phyloP scores from a whole-genome alignment of 495 filamentous ascomycete species.

The Bombardia bombarda region DNA sequence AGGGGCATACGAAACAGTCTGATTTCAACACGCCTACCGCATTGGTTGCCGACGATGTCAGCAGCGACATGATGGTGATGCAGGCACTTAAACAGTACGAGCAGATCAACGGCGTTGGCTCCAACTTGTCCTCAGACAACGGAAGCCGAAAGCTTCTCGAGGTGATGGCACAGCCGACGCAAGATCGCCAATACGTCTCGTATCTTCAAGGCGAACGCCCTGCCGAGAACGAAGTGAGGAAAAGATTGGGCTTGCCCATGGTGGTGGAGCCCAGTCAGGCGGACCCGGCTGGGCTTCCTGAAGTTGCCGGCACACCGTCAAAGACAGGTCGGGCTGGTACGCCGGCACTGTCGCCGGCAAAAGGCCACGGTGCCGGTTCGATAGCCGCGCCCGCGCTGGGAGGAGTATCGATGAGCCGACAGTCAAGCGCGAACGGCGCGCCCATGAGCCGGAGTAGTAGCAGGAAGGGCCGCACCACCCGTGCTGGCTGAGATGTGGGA shows the following conservation, averaged over 20 bases:
- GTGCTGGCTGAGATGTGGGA: slow-evolving; percentile 11
- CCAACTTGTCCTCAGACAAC: slow-evolving; percentile 33
- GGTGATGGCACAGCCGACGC: slow-evolving; percentile 29
- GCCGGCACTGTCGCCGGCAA: slow-evolving; percentile 18
- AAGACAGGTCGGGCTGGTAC: slow-evolving; percentile 21
- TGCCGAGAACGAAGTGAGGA: slow-evolving; percentile 33
- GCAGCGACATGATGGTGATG: slow-evolving; percentile 53
- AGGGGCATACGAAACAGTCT: slow-evolving; percentile 32
- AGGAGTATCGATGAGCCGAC: slow-evolving; percentile 41
- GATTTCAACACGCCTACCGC: slow-evolving; percentile 40
- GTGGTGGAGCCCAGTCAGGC: slow-evolving; percentile 16
- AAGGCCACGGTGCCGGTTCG: slow-evolving; percentile 11
- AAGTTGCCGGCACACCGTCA: slow-evolving; percentile 18
- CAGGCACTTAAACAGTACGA: slow-evolving; percentile 39
- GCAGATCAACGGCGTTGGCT: slow-evolving; percentile 29
- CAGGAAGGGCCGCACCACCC: slow-evolving; percentile 24
- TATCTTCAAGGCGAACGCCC: slow-evolving; percentile 34
- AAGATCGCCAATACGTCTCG: slow-evolving; percentile 26
- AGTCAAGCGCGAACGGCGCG: slow-evolving; percentile 39
- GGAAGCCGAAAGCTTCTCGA: slow-evolving; percentile 39
- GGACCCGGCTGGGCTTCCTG: slow-evolving; percentile 4
- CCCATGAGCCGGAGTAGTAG: slow-evolving; percentile 42
- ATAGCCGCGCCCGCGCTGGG: slow-evolving; percentile 10
- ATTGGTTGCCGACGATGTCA: slow-evolving; percentile 49
- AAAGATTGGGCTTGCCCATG: slow-evolving; percentile 32